Percentiles rank a stretch among this genome's conserved stretches.
Evolutionary conservation across 352 stramenopile genomes (phyloP).

Genomic region (Pythium volutum): DNA sequence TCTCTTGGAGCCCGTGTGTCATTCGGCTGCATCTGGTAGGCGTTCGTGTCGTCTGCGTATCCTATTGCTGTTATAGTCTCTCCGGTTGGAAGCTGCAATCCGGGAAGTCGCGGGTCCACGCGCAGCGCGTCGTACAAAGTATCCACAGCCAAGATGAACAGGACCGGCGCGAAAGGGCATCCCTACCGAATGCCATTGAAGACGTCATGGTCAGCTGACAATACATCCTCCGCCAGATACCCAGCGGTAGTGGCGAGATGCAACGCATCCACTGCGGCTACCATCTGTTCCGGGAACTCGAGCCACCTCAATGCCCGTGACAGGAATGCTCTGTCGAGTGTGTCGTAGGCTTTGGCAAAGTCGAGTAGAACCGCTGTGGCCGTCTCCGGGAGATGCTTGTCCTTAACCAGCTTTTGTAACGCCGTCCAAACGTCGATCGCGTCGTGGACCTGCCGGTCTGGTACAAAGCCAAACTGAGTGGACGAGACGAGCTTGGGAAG

Average conservation of each 20-base stretch:
- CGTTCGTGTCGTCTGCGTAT: background rate
- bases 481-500: background rate
- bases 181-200: conserved; percentile 9
- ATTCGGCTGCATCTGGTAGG: background rate
- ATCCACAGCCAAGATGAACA: conserved; percentile 10
- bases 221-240: background rate
- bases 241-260: background rate
- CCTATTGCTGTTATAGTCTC: background rate
- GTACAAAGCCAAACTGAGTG: conserved; percentile 1
- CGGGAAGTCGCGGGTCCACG: background rate
- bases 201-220: background rate
- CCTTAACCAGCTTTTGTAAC: background rate
- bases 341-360: conserved; percentile 14
- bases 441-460: background rate
- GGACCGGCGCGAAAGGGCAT: conserved; percentile 2
- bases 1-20: background rate
- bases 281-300: background rate
- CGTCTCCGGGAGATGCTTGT: background rate
- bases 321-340: conserved; percentile 1
- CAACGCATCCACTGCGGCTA: background rate
- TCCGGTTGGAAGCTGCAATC: background rate
- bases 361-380: background rate
- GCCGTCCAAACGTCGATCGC: background rate
- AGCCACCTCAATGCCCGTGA: background rate
- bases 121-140: background rate